phyloP scores from a whole-genome alignment of 2,329 filamentous ascomycete genomes.

The Furcasterigmium sp. region DNA sequence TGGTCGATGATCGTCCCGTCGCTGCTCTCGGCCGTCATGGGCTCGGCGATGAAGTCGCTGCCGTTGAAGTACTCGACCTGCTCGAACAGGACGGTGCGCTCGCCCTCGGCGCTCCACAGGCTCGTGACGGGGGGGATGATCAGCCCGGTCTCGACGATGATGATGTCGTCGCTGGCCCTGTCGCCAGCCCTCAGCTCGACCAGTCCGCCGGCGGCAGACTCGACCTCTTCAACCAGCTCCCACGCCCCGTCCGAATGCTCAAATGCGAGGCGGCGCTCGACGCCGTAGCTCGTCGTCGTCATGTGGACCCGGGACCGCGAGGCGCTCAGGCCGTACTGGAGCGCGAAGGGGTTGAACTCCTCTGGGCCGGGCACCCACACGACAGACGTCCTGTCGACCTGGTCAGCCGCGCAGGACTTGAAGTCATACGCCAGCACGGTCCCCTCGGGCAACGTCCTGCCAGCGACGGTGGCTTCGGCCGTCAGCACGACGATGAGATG shows the following conservation, averaged over 20 bases:
- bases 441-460: neutral
- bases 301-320: neutral
- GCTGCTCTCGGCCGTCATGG: neutral
- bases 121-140: neutral
- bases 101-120: neutral
- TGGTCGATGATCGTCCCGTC: conserved; percentile 3
- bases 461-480: neutral
- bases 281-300: neutral
- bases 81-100: neutral
- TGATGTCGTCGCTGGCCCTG: neutral
- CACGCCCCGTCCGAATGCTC: neutral
- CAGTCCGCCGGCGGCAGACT: neutral
- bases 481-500: conserved; percentile 8
- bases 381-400: neutral
- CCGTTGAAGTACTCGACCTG: neutral
- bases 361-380: neutral
- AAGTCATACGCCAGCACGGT: conserved; percentile 1
- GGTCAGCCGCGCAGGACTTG: neutral
- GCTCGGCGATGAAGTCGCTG: neutral
- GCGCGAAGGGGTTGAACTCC: neutral
- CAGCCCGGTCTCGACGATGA: neutral
- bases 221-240: neutral
- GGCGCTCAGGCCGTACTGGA: neutral
- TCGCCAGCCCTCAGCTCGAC: neutral
- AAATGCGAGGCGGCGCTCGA: neutral